Conservation (phyloP, 2,329 filamentous ascomycete genomes). For the Cladophialophora yegresii region DNA sequence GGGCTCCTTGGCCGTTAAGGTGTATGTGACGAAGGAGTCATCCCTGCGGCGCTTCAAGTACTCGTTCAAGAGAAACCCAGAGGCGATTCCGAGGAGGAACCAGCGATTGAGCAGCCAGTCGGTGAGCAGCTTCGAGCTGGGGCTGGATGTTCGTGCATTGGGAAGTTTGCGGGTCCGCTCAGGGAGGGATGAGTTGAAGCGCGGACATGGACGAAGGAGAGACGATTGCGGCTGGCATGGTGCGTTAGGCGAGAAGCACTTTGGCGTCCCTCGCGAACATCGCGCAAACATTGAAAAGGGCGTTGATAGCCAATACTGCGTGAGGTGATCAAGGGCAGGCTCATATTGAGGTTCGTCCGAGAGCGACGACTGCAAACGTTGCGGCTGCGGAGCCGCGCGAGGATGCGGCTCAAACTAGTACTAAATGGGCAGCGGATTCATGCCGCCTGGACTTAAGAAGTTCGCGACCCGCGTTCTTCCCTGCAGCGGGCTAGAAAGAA, state of each 20-base stretch:
- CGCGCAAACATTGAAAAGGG: constrained; percentile 25
- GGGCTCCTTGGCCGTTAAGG: constrained; percentile 47
- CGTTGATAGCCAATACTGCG: not conserved
- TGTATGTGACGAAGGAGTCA: constrained; percentile 45
- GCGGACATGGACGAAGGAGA: not conserved
- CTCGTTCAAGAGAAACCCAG: constrained; percentile 8
- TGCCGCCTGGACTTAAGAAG: too few species aligned
- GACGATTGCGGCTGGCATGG: too few species aligned
- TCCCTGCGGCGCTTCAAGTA: constrained; percentile 5
- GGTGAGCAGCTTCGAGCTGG: not conserved
- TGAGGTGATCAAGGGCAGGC: not conserved
- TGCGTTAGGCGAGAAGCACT: constrained; percentile 11
- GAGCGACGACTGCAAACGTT: not conserved
- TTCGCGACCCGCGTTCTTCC: not conserved
- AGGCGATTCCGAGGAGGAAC: constrained; percentile 9
- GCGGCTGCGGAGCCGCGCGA: too few species aligned
- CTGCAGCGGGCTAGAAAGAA: too few species aligned
- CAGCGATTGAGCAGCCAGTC: constrained; percentile 5
- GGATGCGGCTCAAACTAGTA: not conserved
- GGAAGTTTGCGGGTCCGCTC: constrained; percentile 7
- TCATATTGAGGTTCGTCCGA: not conserved
- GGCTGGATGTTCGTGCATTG: constrained; percentile 9
- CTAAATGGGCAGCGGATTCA: not conserved
- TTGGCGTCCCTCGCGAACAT: constrained; percentile 20
- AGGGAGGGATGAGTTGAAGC: constrained; percentile 15